These are phyloP conservation scores for Nicotiana rustica DNA, from an alignment of 305 asterid species.

Conservation along the genomic window DNA sequence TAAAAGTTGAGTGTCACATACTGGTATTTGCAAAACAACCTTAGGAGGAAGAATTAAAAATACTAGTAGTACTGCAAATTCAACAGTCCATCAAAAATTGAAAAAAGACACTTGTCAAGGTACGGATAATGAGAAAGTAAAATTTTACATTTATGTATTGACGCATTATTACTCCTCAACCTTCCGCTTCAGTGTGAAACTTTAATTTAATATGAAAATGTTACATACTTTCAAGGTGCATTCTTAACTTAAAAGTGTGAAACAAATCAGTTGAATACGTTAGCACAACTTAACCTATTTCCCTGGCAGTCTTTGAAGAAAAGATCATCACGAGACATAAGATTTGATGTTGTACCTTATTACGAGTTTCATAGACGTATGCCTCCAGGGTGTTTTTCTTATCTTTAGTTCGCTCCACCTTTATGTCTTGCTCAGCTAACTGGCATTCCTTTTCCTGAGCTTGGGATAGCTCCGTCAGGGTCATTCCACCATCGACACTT, in stretches of 20 bases:
- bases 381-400: constrained; percentile 94
- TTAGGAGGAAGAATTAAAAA: not conserved
- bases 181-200: constrained; percentile 30
- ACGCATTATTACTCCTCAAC: constrained; percentile 19
- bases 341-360: constrained; percentile 63
- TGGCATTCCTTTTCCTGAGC: constrained; percentile 76
- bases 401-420: constrained; percentile 93
- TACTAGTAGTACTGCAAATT: constrained; percentile 16
- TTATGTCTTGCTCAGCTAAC: constrained; percentile 76
- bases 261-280: not conserved
- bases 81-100: not conserved
- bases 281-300: not conserved
- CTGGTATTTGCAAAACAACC: constrained; percentile 26
- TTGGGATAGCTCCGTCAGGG: constrained; percentile 60
- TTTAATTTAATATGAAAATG: not conserved
- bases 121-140: constrained; percentile 2
- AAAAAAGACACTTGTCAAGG: constrained; percentile 6
- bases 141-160: not conserved
- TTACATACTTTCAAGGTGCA: not conserved
- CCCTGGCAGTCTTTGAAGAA: not conserved
- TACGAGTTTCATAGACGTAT: constrained; percentile 90
- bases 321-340: constrained; percentile 22
- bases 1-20: not conserved
- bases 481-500: constrained; percentile 69
- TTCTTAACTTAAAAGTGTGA: not conserved